Base-by-base conservation (phyloP, 2,329 filamentous ascomycete genomes). In the Monilinia aucupariae region DNA sequence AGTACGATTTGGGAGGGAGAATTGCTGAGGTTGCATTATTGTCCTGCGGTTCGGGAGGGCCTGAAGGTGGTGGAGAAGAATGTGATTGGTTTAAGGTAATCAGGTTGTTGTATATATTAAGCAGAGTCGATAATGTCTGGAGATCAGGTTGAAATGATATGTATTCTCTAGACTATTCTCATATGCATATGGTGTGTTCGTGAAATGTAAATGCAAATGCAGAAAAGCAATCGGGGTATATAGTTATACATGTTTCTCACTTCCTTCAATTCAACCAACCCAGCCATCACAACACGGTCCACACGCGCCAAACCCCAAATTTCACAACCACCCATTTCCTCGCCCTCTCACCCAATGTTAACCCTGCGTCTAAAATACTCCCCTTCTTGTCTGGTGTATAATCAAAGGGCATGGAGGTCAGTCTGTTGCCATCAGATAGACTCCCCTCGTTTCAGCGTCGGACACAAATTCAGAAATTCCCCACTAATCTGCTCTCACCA, bases 1-100 rank as follows among this genome's bases (percentile, higher is more conserved):
- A 85, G 87, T 5, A 97, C 91, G 0, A 82, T 96, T 0, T 99
- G 93, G 94, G 94, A 97, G 74, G 92, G 91, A 0, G 94, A 97
- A 78, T 74, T 99, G 64, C 75, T 99, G 70, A 82, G 88, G 73
- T 82, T 84, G 68, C 94, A 99, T 77, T 99, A 90, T 74, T 92
- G 89, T 69, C 93, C 92, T 8, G 87, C 87, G 72, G 89, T 99
- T 1, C 82, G 91, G 68, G 91, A 96, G 71, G 88, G 88, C 1
- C 79, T 89, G 5, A 82, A 83, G 74, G 75, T 82, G 51, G 78
- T 92, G 73, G 88, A 92, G 74, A 91, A 89, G 80, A 81, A 73
- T 63, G 64, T 74, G 49, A 52, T 73, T 34, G 71, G 71, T 10
- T 65, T 73, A 56, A 71, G 64, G 65, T 73, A 65, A 62, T n/a